Evolutionary conservation across 257 asterid genomes (phyloP).

Genomic region (Solanum bulbocastanum): DNA sequence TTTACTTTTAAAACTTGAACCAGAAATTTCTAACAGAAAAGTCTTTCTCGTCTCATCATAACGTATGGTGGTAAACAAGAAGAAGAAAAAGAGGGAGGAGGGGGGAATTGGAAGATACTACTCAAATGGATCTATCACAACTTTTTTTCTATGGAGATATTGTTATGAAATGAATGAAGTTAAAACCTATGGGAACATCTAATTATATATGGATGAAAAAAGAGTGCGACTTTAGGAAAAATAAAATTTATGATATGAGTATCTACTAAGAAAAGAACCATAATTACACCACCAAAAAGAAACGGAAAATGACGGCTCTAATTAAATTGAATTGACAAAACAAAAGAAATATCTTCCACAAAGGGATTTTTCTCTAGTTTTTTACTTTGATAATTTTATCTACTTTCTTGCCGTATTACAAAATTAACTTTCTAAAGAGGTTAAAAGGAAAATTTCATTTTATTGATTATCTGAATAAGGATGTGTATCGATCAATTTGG

Average conservation of each 20-base stretch:
- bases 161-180: not conserved
- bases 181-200: not conserved
- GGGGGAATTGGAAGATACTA: not conserved
- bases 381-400: not conserved
- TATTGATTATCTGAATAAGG: not conserved
- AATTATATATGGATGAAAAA: not conserved
- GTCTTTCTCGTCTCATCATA: fast-evolving
- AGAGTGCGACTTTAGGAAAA: no score
- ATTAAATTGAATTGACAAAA: not conserved
- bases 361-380: not conserved
- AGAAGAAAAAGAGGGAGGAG: not conserved
- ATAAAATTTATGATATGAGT: not conserved
- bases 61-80: not conserved
- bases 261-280: not conserved
- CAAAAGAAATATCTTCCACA: not conserved
- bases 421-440: not conserved
- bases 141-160: not conserved
- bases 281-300: not conserved
- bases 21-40: not conserved
- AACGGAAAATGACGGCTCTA: not conserved
- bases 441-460: no score
- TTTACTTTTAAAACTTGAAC: not conserved
- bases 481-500: no score
- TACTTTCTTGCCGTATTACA: not conserved
- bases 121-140: not conserved